A percentile compares a stretch with the other conserved stretches of the same genome.
phyloP scores from a whole-genome alignment of 352 stramenopile genomes.

The Pythium volutum region DNA sequence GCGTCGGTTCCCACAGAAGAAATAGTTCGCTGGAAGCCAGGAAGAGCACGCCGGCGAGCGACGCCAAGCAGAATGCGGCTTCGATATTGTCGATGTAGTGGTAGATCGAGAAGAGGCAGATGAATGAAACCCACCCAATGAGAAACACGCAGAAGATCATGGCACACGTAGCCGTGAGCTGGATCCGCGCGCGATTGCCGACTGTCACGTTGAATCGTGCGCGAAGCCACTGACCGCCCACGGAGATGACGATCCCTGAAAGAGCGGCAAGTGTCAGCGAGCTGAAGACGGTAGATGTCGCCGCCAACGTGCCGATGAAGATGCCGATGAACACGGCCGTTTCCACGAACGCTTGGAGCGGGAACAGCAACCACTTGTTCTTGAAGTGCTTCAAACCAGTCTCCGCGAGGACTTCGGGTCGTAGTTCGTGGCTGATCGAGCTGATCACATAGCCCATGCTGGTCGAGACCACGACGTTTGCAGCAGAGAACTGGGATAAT shows the following conservation, averaged over 20 bases:
- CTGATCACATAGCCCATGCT: constrained; percentile 68
- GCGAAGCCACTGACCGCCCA: constrained; percentile 68
- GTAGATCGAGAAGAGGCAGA: constrained; percentile 79
- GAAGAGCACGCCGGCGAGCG: constrained; percentile 76
- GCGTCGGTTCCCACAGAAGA: constrained; percentile 76
- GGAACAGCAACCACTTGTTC: constrained; percentile 75
- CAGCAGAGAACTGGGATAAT: constrained; percentile 72
- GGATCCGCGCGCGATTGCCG: constrained; percentile 44
- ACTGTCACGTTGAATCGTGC: constrained; percentile 57
- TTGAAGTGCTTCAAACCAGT: constrained; percentile 57
- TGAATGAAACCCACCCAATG: constrained; percentile 63
- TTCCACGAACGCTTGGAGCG: constrained; percentile 76
- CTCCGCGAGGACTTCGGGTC: constrained; percentile 49
- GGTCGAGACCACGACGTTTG: constrained; percentile 65
- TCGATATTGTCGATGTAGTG: constrained; percentile 85
- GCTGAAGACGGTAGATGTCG: constrained; percentile 69
- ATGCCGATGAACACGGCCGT: constrained; percentile 64
- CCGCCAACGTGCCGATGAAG: constrained; percentile 70
- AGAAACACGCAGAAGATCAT: constrained; percentile 73
- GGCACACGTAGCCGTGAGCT: constrained; percentile 69
- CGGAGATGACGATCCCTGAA: constrained; percentile 72
- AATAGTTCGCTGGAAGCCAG: constrained; percentile 78
- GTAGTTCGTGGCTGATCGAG: constrained; percentile 54
- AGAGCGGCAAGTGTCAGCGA: constrained; percentile 68
- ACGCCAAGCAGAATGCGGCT: constrained; percentile 78